Evolutionary conservation across 331 rosid species (phyloP).

Genomic region (Rosa hybrid): DNA sequence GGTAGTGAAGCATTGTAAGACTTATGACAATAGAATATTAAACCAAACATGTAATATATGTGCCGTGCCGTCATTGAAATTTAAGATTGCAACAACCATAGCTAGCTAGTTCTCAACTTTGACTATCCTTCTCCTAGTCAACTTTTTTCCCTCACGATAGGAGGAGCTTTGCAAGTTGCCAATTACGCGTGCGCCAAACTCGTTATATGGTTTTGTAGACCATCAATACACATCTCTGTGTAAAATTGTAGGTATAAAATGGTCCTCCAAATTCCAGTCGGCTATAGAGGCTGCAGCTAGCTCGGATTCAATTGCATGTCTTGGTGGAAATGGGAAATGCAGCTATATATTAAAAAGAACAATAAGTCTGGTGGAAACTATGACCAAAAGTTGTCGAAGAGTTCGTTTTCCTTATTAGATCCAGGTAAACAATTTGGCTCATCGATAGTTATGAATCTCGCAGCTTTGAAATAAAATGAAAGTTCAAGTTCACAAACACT

Average conservation of each 20-base stretch:
- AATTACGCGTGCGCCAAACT: not conserved
- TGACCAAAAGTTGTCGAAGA: not conserved
- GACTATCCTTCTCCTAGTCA: not conserved
- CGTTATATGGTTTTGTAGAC: not conserved
- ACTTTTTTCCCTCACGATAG: not conserved
- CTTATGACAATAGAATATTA: not conserved
- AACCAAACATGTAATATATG: not conserved
- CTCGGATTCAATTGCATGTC: not conserved
- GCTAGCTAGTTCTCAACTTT: not conserved
- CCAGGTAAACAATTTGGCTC: not conserved
- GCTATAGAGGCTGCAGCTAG: not conserved
- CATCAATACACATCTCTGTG: not conserved
- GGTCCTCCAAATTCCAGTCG: not conserved
- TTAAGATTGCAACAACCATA: not conserved
- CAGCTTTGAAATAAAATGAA: no score
- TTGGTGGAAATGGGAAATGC: not conserved
- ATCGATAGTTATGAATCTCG: no score
- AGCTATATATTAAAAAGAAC: not conserved
- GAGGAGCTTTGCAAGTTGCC: not conserved
- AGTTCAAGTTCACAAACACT: not conserved
- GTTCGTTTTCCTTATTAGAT: not conserved
- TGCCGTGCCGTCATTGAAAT: constrained; percentile 5
- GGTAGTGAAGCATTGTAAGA: not conserved
- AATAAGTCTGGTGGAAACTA: not conserved
- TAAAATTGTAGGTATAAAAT: not conserved